Evolutionary conservation across 495 filamentous ascomycete species (phyloP).

Genomic region (Hyaloscypha finlandica): DNA sequence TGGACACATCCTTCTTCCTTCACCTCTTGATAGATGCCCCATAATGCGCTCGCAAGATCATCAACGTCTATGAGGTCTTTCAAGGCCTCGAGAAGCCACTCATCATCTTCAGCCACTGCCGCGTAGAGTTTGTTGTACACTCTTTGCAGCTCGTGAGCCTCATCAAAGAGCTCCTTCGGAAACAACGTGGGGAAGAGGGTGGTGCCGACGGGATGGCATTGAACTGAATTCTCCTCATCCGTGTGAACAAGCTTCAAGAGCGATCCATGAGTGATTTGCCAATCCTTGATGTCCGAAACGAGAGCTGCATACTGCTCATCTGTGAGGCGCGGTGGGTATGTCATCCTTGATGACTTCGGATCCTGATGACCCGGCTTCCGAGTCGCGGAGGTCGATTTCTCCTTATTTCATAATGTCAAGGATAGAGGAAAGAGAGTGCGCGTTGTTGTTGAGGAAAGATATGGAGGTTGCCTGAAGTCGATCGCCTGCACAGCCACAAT

Average conservation of each 20-base stretch:
- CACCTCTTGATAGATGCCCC: slow-evolving; percentile 79
- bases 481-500: neutral
- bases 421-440: neutral
- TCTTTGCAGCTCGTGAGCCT: slow-evolving; percentile 72
- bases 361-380: neutral
- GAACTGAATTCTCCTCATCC: slow-evolving; percentile 49
- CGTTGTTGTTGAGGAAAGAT: neutral
- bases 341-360: slow-evolving; percentile 2
- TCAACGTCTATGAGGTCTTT: slow-evolving; percentile 85
- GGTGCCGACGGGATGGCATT: slow-evolving; percentile 84
- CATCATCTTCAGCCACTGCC: slow-evolving; percentile 79
- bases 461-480: neutral
- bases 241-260: slow-evolving; percentile 18
- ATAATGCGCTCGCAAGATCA: slow-evolving; percentile 81
- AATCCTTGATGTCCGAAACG: slow-evolving; percentile 23
- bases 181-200: slow-evolving; percentile 92
- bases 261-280: slow-evolving; percentile 25
- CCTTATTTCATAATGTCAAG: neutral
- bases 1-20: slow-evolving; percentile 88
- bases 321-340: slow-evolving; percentile 11
- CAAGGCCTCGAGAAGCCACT: slow-evolving; percentile 75
- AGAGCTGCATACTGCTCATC: slow-evolving; percentile 18
- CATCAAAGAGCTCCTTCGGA: slow-evolving; percentile 73
- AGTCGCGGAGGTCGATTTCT: neutral
- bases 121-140: slow-evolving; percentile 92